These are phyloP conservation scores for Sclerotinia nivalis DNA, from an alignment of 2,329 filamentous ascomycete species.

Conservation along the genomic window DNA sequence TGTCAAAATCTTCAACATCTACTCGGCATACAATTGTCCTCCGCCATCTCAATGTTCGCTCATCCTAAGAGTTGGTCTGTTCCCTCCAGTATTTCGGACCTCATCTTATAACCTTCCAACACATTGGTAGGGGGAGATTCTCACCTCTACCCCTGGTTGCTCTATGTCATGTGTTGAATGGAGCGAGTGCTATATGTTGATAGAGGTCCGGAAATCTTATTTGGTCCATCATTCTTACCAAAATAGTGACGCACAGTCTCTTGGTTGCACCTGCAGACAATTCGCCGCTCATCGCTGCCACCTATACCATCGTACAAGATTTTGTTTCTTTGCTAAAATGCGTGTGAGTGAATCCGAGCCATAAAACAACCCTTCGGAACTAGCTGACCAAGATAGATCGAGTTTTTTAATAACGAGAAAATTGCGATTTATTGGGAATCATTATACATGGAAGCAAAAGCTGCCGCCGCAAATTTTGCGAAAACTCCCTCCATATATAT, in stretches of 20 bases:
- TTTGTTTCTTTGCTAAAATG: neutral
- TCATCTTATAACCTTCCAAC: neutral
- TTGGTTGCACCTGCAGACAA: neutral
- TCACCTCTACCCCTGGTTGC: neutral
- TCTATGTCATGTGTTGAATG: neutral
- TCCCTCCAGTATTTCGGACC: neutral
- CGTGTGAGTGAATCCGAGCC: neutral
- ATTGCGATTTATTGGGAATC: constrained; percentile 24
- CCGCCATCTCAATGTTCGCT: too few species aligned
- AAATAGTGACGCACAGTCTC: neutral
- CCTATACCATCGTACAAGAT: neutral
- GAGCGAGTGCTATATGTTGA: neutral
- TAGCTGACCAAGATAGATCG: neutral
- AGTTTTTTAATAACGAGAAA: neutral
- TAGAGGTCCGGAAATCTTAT: neutral
- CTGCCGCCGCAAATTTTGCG: neutral
- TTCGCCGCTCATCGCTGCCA: neutral
- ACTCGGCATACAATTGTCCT: neutral
- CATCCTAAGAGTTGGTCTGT: too few species aligned
- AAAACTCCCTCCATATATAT: constrained; percentile 20
- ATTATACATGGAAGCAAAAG: constrained; percentile 22
- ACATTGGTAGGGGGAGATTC: neutral
- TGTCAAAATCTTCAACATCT: neutral
- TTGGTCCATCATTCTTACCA: neutral
- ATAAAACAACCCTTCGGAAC: neutral